Evolutionary conservation across 1,139 yeast species (phyloP).

Genomic region (Candida pseudocylindracea): DNA sequence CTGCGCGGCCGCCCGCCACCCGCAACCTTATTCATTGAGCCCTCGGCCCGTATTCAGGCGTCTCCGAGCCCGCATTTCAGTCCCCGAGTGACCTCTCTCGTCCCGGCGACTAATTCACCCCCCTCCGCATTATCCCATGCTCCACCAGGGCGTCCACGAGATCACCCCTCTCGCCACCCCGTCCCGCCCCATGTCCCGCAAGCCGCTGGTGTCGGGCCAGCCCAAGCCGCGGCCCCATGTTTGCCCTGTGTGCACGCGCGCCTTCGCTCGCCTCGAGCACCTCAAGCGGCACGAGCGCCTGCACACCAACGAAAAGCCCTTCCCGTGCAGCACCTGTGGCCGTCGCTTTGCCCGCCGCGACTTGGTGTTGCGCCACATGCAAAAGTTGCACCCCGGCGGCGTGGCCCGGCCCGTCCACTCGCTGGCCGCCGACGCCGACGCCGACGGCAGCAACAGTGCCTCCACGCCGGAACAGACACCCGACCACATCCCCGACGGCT

Average conservation of each 20-base stretch:
- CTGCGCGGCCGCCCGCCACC: no score
- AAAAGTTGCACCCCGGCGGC: slow-evolving; percentile 9
- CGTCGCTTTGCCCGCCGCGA: slow-evolving; percentile 26
- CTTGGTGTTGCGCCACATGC: slow-evolving; percentile 24
- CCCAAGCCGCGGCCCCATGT: slow-evolving; percentile 11
- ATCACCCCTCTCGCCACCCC: no score
- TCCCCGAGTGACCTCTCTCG: no score
- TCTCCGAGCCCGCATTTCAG: no score
- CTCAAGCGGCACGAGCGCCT: slow-evolving; percentile 12
- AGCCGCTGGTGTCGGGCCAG: no score
- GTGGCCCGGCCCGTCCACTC: slow-evolving; percentile 2
- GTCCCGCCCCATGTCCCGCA: no score
- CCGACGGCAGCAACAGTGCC: slow-evolving; percentile 15
- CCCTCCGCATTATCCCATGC: no score
- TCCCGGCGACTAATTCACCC: no score
- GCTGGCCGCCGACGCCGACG: not conserved
- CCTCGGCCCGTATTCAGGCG: no score
- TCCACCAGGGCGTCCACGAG: no score
- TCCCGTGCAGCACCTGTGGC: slow-evolving; percentile 27
- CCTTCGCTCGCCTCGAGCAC: slow-evolving; percentile 13
- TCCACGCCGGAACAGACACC: slow-evolving; percentile 19
- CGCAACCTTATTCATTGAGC: no score
- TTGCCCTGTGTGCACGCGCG: slow-evolving; percentile 12
- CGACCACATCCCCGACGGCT: slow-evolving; percentile 21
- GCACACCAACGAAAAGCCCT: slow-evolving; percentile 14